Evolutionary conservation across 2,329 filamentous ascomycete species (phyloP), one percentile per base, ranked within the genome.

Genomic region (Fusarium sp.): DNA sequence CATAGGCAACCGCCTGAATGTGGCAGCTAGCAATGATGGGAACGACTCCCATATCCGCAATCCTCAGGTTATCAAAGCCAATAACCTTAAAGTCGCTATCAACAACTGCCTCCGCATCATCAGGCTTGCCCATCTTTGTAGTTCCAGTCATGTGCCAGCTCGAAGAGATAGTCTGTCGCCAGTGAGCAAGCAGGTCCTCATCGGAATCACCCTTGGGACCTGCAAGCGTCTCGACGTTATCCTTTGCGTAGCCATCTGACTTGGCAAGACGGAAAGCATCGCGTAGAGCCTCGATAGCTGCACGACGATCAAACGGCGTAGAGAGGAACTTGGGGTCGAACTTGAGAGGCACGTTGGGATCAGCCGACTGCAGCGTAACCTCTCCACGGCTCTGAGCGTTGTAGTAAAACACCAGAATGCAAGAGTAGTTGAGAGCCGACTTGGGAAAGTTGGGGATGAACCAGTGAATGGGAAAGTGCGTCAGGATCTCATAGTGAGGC

Each of bases 121-220:
- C 79, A 0, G 61, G 38, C 65, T 77, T 81, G 0, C 87, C 87
- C 87, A 90, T 90, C 73, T 83, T 84, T 6, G 81, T 81, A 0
- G 87, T 90, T 0, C 85, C 84, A 1, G 80, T 85, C 83, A 83
- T 87, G 74, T 85, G 86, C 84, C 82, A 88, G 61, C 79, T 85
- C 2, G 81, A 85, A 29, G 75, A 79, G 16, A 81, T 77, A 23
- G 76, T 82, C 27, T 82, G 75, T 57, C 76, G 78, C 81, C 81
- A 87, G 69, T 81, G 79, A 2, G 69, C 76, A 8, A 82, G 73
- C 11, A 90, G 78, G 62, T 89, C 86, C 55, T 86, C 85, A 27
- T 89, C 86, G 0, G 80, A 82, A 0, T 83, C 81, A 11, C 81
- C 81, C 13, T 79, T 71, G 0, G 87, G 85, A 1, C 76, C 82